These are phyloP conservation scores for Capniomyces stellatus DNA, from an alignment of 371 early-diverging fungal genomes.

Conservation along the genomic window DNA sequence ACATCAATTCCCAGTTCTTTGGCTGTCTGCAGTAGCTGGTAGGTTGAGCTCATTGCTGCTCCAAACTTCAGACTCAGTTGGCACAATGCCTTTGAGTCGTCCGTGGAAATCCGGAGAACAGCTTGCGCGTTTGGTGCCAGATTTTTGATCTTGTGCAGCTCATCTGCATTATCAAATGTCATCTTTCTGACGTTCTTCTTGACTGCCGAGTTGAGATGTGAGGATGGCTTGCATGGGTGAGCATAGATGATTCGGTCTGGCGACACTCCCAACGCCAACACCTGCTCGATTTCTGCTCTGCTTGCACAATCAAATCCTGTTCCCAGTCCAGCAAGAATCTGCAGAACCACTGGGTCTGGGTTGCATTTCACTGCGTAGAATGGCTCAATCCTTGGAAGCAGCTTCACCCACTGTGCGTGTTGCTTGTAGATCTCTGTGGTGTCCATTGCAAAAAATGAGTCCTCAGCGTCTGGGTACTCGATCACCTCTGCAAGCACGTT, in stretches of 20 bases:
- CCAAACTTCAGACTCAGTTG: conserved; percentile 94
- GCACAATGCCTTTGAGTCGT: conserved; percentile 83
- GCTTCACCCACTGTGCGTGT: conserved; percentile 56
- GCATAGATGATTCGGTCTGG: conserved; percentile 83
- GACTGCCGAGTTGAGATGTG: conserved; percentile 73
- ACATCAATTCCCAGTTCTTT: conserved; percentile 64
- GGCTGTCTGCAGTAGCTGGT: conserved; percentile 49
- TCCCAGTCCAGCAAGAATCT: conserved; percentile 65
- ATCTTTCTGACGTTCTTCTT: conserved; percentile 63
- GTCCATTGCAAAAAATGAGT: conserved; percentile 87
- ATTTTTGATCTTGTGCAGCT: conserved; percentile 78
- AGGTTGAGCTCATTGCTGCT: conserved; percentile 56
- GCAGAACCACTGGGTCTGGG: conserved; percentile 72
- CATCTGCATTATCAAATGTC: conserved; percentile 97
- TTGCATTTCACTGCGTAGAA: conserved; percentile 94
- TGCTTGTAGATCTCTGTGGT: conserved; percentile 76
- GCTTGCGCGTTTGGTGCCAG: conserved; percentile 64
- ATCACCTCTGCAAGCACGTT: background rate
- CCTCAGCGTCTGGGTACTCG: conserved; percentile 35
- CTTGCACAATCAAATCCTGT: conserved; percentile 90
- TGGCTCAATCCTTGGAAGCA: conserved; percentile 83
- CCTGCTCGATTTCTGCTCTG: conserved; percentile 68
- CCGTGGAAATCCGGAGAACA: conserved; percentile 84
- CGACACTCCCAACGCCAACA: conserved; percentile 57
- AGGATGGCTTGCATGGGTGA: conserved; percentile 94